Base-by-base conservation (phyloP, 73 alveolate species). In the Blepharisma japonicum region DNA sequence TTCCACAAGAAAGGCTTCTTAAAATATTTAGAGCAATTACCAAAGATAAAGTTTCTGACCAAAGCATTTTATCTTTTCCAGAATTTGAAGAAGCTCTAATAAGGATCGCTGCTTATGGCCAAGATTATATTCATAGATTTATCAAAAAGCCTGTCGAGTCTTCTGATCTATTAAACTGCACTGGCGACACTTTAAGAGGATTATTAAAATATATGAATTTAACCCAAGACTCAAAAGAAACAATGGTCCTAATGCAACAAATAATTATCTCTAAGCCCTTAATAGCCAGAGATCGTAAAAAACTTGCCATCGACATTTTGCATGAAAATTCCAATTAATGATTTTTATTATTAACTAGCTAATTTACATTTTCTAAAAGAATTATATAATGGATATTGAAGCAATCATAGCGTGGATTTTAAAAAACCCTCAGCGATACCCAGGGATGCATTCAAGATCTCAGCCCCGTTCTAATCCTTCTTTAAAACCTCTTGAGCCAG, bases 401-500 rank as follows among this genome's bases (percentile, higher is more conserved):
- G 39, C 32, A 25, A 55, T 81, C 83, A 54, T 70, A 51, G 83
- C 56, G 23, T 72, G 83, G 83, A 45, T 79, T 27, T 78, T 82
- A 21, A 87, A 84, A 82, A 87, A 87, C 46, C 83, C 83, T 45
- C 53, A 85, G 14, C 55, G 86, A 23, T 88, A 85, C 85, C 97
- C 97, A 78, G 97, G 97, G 71, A 70, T 78, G 50, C 97, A 91
- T 56, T 55, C 68, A n/a, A 68, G 67, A 32, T 88, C 95, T 5
- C 78, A 87, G 21, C 89, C 87, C 45, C 84, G 97, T 78, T 81
- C 95, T 6, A 71, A 86, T 11, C 78, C 87, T 0, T 89, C 94
- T 6, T 71, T 81, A 79, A 88, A 91, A 81, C 97, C 97, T 0
- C 83, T 91, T 32, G 95, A 91, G 55, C 96, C 97, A 1, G 80